These are phyloP conservation scores for Pyrus betulifolia DNA, from an alignment of 306 rosid genomes.

Conservation along the genomic window DNA sequence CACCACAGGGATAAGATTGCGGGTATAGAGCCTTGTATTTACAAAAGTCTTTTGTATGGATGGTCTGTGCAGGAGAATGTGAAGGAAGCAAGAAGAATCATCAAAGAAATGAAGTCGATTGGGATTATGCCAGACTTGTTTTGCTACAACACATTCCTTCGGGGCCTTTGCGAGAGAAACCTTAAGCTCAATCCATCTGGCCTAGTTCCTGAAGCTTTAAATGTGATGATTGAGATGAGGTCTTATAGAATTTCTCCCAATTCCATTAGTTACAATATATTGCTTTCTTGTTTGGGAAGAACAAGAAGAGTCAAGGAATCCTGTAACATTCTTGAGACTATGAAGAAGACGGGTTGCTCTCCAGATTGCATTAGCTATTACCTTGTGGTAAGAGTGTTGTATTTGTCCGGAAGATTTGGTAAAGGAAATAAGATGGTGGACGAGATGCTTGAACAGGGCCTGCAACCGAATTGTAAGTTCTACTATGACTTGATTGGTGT, in stretches of 20 bases:
- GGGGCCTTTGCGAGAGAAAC: slow-evolving; percentile 68
- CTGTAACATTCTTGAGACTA: slow-evolving; percentile 52
- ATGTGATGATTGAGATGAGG: slow-evolving; percentile 86
- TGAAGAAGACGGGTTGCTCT: slow-evolving; percentile 46
- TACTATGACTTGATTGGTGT: slow-evolving; percentile 79
- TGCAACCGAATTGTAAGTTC: slow-evolving; percentile 53
- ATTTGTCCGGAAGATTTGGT: slow-evolving; percentile 62
- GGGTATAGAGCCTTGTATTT: slow-evolving; percentile 35
- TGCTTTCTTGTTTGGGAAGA: slow-evolving; percentile 67
- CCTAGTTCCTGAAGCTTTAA: slow-evolving; percentile 74
- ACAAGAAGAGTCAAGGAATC: slow-evolving; percentile 74
- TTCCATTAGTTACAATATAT: slow-evolving; percentile 58
- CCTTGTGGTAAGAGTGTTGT: slow-evolving; percentile 60
- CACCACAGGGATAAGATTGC: slow-evolving; percentile 68
- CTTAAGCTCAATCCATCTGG: slow-evolving; percentile 65
- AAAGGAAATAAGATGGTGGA: slow-evolving; percentile 62
- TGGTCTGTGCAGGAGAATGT: slow-evolving; percentile 76
- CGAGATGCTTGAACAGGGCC: slow-evolving; percentile 60
- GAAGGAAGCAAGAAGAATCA: slow-evolving; percentile 72
- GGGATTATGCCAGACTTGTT: slow-evolving; percentile 56
- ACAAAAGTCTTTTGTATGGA: slow-evolving; percentile 65
- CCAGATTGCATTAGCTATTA: slow-evolving; percentile 71
- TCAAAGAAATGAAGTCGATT: slow-evolving; percentile 63
- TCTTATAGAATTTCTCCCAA: slow-evolving; percentile 41
- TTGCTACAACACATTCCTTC: slow-evolving; percentile 66